Conservation (phyloP, 1,284 basidiomycete genomes). For the Gomphus sp. region DNA sequence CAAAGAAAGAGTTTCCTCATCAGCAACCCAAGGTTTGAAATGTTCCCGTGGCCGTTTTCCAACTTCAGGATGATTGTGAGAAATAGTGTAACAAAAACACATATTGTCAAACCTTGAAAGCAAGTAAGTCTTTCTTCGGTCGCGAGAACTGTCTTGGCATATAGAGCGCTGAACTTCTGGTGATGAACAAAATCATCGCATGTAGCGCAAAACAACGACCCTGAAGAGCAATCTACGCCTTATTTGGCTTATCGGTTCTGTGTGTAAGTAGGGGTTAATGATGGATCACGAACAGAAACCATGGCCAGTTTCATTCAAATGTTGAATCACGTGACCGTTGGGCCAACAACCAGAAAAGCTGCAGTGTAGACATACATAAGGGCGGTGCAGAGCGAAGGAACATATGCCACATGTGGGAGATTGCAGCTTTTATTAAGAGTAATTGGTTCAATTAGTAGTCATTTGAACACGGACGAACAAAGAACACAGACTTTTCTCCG, state of each 20-base stretch:
- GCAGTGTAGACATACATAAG: conserved; percentile 77
- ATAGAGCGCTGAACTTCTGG: conserved; percentile 30
- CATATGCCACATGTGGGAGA: conserved; percentile 62
- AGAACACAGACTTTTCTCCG: conserved; percentile 7
- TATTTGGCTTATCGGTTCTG: conserved; percentile 3
- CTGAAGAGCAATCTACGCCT: conserved; percentile 53
- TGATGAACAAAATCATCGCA: conserved; percentile 55
- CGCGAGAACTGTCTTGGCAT: conserved; percentile 28
- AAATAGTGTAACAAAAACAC: neutral
- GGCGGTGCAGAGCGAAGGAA: conserved; percentile 47
- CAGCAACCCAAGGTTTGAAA: conserved; percentile 36
- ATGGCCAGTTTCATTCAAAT: conserved; percentile 51
- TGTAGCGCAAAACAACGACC: conserved; percentile 45
- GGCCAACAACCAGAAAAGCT: conserved; percentile 67
- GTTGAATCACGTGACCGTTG: conserved; percentile 43
- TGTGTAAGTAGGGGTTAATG: neutral
- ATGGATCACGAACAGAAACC: conserved; percentile 51
- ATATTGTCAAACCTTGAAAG: conserved; percentile 27
- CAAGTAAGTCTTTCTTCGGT: conserved; percentile 43
- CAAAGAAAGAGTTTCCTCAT: conserved; percentile 24
- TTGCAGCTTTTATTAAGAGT: conserved; percentile 18
- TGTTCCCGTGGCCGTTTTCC: conserved; percentile 31
- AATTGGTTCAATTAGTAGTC: neutral
- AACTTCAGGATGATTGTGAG: conserved; percentile 20
- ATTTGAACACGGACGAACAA: neutral